phyloP scores from a whole-genome alignment of 2,329 filamentous ascomycete genomes.

The Cladophialophora carrionii region DNA sequence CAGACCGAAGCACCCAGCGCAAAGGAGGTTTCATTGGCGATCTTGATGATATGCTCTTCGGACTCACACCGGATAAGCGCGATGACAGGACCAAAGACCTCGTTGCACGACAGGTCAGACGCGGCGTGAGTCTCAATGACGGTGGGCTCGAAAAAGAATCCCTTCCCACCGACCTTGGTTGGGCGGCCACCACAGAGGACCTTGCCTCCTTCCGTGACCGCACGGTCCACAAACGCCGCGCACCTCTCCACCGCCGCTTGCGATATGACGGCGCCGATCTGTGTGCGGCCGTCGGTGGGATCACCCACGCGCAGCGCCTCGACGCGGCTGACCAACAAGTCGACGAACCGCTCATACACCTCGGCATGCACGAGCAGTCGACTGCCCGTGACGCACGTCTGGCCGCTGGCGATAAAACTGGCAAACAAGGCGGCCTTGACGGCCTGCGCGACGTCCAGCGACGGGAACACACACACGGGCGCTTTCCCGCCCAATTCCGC shows the following conservation, averaged over 20 bases:
- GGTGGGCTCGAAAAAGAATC: conserved; percentile 56
- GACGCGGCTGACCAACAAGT: conserved; percentile 52
- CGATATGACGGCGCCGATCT: conserved; percentile 69
- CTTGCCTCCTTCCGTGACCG: conserved; percentile 48
- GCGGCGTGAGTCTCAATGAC: conserved; percentile 45
- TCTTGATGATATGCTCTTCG: conserved; percentile 52
- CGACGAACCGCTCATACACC: conserved; percentile 49
- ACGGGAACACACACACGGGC: conserved; percentile 39
- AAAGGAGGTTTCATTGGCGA: conserved; percentile 57
- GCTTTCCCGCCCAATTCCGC: conserved; percentile 41
- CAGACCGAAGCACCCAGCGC: conserved; percentile 57
- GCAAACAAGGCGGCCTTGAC: conserved; percentile 44
- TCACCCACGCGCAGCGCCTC: conserved; percentile 60
- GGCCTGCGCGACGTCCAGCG: conserved; percentile 34
- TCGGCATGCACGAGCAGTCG: conserved; percentile 56
- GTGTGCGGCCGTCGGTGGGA: conserved; percentile 59
- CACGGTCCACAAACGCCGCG: conserved; percentile 43
- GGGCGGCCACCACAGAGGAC: conserved; percentile 55
- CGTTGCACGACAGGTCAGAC: conserved; percentile 43
- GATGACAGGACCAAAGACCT: conserved; percentile 59
- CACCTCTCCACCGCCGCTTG: conserved; percentile 48
- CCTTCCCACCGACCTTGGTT: conserved; percentile 58
- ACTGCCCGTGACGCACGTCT: conserved; percentile 61
- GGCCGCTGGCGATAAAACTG: conserved; percentile 58
- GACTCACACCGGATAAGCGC: conserved; percentile 53